Base-by-base conservation (phyloP, 805 yeast species). In the Ogataea salicorniae region DNA sequence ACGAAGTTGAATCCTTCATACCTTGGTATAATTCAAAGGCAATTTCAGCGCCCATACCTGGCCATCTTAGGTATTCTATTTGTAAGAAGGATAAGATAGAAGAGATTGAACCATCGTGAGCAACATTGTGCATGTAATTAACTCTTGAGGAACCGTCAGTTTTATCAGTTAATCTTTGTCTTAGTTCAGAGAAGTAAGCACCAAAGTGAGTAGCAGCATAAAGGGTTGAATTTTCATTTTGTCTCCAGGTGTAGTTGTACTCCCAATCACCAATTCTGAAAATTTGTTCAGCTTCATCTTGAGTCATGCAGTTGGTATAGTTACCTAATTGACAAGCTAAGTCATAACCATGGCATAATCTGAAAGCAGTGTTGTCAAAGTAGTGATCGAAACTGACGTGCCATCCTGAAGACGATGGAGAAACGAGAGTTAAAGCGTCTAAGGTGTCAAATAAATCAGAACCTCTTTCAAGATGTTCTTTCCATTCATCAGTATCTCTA, bases 1-100 rank as follows among this genome's bases (percentile, higher is more conserved):
- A 63, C 51, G 62, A 49, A 11, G 56, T 55, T 29, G 49, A 49
- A 37, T 55, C 56, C 15, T 43, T 42, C 7, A 49, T 54, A 37
- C 64, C 59, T 23, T 53, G 43, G 61, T 72, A 72, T 6, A 72
- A 47, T 53, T 72, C 75, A 49, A 71, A 66, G 1, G 66, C 66
- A 34, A 69, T 56, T 43, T 72, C 72, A 23, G 76, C 52, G n/a
- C 75, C 77, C 75, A 72, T 71, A 6, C 75, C 77, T 14, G 77
- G 77, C 77, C 77, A 72, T 52, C 73, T 62, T 48, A 72, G 62
- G 18, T 49, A 48, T 16, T 56, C 55, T 22, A 68, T 55, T 31
- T 69, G 68, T 18, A 72, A 59, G 26, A 71, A 62, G 1, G 70
- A 70, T 13, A 70, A 57, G 37, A 66, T 50, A 5, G 62, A 66